Evolutionary conservation across 2,329 filamentous ascomycete genomes (phyloP).

Genomic region (Talaromyces sp.): DNA sequence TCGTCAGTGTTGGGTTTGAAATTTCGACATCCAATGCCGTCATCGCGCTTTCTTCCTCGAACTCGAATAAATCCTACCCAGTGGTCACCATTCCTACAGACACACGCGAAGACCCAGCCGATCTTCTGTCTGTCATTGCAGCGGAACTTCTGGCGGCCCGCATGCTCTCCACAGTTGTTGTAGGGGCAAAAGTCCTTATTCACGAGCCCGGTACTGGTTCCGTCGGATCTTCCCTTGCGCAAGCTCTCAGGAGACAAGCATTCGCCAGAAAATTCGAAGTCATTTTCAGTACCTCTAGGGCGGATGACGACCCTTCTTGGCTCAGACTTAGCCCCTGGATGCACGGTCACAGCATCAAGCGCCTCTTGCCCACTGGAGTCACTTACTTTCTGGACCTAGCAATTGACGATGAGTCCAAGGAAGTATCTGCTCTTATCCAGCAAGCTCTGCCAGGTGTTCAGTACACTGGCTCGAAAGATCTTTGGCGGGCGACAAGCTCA

Average conservation of each 20-base stretch:
- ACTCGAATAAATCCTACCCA: neutral
- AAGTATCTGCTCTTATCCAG: no score
- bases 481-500: no score
- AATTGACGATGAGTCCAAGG: no score
- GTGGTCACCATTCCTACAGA: neutral
- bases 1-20: neutral
- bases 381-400: no score
- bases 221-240: neutral
- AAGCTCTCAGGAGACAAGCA: neutral
- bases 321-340: neutral
- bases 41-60: neutral
- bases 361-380: no score
- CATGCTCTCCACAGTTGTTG: neutral
- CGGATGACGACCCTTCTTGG: neutral
- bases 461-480: no score
- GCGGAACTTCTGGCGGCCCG: neutral
- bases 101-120: neutral
- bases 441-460: no score
- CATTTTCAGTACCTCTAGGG: neutral
- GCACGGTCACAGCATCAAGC: no score
- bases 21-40: neutral
- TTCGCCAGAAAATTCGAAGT: neutral
- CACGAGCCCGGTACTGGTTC: slow-evolving; percentile 1
- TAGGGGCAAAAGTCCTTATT: neutral
- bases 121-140: neutral